Evolutionary conservation across 169 alveolate species (phyloP).

Genomic region (Plasmodium berghei): DNA sequence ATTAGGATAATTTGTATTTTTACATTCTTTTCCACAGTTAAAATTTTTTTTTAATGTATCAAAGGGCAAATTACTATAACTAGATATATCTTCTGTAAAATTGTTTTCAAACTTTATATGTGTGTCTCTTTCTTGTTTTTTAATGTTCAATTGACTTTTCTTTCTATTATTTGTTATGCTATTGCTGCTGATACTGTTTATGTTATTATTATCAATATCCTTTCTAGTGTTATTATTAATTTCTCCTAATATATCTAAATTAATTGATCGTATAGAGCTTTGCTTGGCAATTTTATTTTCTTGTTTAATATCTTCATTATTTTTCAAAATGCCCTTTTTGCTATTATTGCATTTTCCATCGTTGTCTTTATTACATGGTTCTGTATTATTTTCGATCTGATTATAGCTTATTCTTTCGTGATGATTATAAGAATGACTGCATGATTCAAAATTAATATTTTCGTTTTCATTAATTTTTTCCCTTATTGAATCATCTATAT

Average conservation of each 20-base stretch:
- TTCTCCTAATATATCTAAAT: no score
- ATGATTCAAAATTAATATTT: neutral
- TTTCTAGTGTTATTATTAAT: neutral
- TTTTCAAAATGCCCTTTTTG: no score
- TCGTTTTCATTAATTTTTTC: neutral
- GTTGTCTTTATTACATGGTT: no score
- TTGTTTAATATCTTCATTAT: no score
- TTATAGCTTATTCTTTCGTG: no score
- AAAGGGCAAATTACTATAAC: conserved; percentile 5
- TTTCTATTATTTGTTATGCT: conserved; percentile 8
- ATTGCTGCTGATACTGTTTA: neutral
- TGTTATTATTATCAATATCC: neutral
- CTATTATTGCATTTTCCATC: no score
- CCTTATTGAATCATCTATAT: neutral
- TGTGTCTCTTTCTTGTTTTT: conserved; percentile 10
- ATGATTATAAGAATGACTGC: no score
- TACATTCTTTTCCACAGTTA: neutral
- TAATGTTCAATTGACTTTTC: neutral
- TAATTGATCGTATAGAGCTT: no score
- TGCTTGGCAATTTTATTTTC: no score
- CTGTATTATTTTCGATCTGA: no score
- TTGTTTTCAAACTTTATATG: conserved; percentile 4
- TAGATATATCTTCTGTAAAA: conserved; percentile 5
- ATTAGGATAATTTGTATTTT: neutral
- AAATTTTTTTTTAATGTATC: neutral